These are phyloP conservation scores for Panus rudis DNA, from an alignment of 768 basidiomycete species.

Conservation along the genomic window DNA sequence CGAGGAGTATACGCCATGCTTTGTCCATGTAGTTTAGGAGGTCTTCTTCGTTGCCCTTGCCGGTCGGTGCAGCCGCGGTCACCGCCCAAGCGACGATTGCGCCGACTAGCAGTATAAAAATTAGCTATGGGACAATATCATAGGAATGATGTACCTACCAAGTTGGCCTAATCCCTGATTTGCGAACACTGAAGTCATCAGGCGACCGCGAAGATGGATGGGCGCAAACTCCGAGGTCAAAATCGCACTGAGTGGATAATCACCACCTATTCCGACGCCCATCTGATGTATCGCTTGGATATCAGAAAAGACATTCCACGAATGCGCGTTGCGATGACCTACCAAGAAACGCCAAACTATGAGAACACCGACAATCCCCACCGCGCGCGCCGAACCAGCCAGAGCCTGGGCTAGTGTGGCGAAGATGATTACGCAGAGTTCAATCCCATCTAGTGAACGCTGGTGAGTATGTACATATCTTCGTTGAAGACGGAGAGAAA, in stretches of 20 bases:
- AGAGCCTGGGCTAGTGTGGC: conserved; percentile 77
- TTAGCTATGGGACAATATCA: neutral
- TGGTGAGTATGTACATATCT: neutral
- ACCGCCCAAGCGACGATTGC: conserved; percentile 60
- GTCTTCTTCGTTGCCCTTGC: conserved; percentile 31
- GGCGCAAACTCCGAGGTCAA: conserved; percentile 88
- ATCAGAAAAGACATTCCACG: neutral
- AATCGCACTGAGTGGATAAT: conserved; percentile 80
- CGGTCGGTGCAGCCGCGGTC: conserved; percentile 61
- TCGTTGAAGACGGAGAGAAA: conserved; percentile 10
- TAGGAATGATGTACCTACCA: conserved; percentile 30
- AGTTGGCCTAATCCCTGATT: conserved; percentile 87
- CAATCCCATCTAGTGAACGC: conserved; percentile 49
- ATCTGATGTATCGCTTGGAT: conserved; percentile 31
- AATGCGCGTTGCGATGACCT: conserved; percentile 26
- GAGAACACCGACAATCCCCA: conserved; percentile 68
- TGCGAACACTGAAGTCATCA: conserved; percentile 88
- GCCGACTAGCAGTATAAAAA: conserved; percentile 36
- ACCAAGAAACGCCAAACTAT: conserved; percentile 80
- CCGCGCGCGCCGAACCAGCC: conserved; percentile 56
- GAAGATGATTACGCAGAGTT: conserved; percentile 77
- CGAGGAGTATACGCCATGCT: conserved; percentile 85
- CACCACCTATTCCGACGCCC: conserved; percentile 84
- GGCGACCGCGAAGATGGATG: conserved; percentile 67
- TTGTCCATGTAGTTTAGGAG: conserved; percentile 53